Base-by-base conservation (phyloP, 106 monocot genomes). In the Dendrobium officinale region DNA sequence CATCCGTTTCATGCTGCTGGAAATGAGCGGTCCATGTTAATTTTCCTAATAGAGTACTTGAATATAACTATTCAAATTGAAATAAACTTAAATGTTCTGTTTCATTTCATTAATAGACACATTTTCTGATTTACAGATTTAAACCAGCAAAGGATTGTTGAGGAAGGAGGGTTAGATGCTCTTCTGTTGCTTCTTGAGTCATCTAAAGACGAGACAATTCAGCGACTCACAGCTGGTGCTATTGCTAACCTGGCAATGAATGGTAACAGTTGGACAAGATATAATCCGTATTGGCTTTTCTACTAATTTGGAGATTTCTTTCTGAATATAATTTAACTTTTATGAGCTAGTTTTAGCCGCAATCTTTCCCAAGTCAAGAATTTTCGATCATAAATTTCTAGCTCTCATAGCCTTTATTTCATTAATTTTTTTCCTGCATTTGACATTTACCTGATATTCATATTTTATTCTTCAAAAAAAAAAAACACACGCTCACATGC, bases 131-230 rank as follows among this genome's bases (percentile, higher is more conserved):
- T 85, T 86, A 42, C 86, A 95, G 92, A 95, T 84, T 43, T 73
- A 72, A 92, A 95, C 78, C 92, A 92, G 80, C 90, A 92, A 88
- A 92, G 26, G 66, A 95, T 95, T 80, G 90, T 91, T 9, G 85
- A 88, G 73, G 95, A 92, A 86, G 95, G 95, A 72, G 95, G 92
- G 29, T 78, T 95, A 42, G 88, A 92, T 78, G 87, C 90, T 75
- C 92, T 95, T 73, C 83, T 83, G 26, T 47, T 83, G 42, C 83
- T 83, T 58, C 78, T 83, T 42, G 83, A 83, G 66, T 72, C 78
- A 73, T 78, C 78, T 54, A 73, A 83, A 67, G 78, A 83, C 74
- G 73, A 70, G n/a, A 83, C 54, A 13, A 74, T 79, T 79, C 83
- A 78, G 43, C 78, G 83, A 45, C 73, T 83, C 19, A 58, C 83